These are phyloP conservation scores for Pelargonium citronellum DNA, from an alignment of 441 rosid genomes.

Conservation along the genomic window DNA sequence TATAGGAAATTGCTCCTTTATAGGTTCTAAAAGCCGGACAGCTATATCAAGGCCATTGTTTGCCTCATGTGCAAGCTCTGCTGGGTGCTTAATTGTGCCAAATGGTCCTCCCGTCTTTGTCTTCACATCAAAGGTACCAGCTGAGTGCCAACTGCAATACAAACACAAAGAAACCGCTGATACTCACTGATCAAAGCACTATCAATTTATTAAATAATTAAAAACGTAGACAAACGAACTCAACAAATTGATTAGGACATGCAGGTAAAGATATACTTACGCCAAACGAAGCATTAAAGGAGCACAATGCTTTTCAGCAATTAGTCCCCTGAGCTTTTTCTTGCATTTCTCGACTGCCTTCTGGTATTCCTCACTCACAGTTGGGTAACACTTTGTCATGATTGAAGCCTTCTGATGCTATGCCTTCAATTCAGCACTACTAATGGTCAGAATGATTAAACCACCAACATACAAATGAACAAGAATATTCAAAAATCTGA, in stretches of 20 bases:
- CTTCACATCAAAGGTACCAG: constrained; percentile 49
- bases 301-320: constrained; percentile 55
- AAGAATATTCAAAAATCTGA: not conserved
- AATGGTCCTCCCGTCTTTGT: constrained; percentile 56
- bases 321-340: constrained; percentile 49
- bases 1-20: constrained; percentile 42
- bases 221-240: not conserved
- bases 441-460: not conserved
- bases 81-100: constrained; percentile 46
- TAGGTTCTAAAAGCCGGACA: constrained; percentile 39
- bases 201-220: not conserved
- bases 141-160: constrained; percentile 49
- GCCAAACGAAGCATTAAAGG: constrained; percentile 54
- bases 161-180: not conserved
- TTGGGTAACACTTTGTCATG: constrained; percentile 46
- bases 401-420: not conserved
- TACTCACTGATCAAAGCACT: not conserved
- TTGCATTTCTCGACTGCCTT: constrained; percentile 38
- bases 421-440: not conserved
- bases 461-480: not conserved
- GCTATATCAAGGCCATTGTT: constrained; percentile 56
- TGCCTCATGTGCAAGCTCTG: constrained; percentile 48
- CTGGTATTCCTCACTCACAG: constrained; percentile 42
- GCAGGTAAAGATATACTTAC: constrained; percentile 21
- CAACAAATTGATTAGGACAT: not conserved